Conservation (phyloP, 2,329 filamentous ascomycete genomes). For the Sarocladium oryzae region DNA sequence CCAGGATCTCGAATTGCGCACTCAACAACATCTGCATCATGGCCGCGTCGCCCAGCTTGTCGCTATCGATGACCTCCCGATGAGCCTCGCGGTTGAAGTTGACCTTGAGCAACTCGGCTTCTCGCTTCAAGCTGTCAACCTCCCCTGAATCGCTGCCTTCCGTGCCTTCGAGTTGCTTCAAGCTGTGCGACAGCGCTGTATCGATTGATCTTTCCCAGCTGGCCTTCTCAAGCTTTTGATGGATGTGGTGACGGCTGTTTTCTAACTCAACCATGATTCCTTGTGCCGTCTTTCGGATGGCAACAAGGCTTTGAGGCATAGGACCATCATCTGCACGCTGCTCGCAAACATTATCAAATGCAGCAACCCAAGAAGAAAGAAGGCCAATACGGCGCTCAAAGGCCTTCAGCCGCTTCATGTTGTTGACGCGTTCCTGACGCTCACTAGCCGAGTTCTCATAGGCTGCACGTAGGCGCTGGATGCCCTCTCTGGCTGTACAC, state of each 20-base stretch:
- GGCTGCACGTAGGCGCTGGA: constrained; percentile 71
- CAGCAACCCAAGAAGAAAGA: constrained; percentile 86
- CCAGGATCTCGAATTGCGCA: constrained; percentile 86
- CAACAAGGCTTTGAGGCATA: constrained; percentile 61
- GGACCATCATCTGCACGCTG: constrained; percentile 54
- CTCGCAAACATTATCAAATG: constrained; percentile 79
- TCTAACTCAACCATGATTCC: constrained; percentile 88
- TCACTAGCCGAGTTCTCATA: constrained; percentile 76
- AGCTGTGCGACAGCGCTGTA: constrained; percentile 77
- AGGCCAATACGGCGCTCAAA: constrained; percentile 80
- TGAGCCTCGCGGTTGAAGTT: constrained; percentile 77
- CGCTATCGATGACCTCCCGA: constrained; percentile 71
- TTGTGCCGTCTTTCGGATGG: constrained; percentile 81
- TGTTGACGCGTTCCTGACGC: constrained; percentile 68
- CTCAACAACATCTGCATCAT: constrained; percentile 78
- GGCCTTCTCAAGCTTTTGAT: constrained; percentile 71
- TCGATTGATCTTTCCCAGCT: constrained; percentile 87
- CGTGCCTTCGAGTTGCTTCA: constrained; percentile 66
- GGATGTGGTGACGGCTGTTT: constrained; percentile 81
- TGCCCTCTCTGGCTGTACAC: constrained; percentile 65
- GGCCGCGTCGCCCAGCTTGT: constrained; percentile 70
- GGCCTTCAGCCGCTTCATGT: constrained; percentile 75
- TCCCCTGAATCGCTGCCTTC: constrained; percentile 49
- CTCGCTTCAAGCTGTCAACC: constrained; percentile 64
- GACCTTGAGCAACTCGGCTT: constrained; percentile 79